phyloP scores from a whole-genome alignment of 2,329 filamentous ascomycete species.

The Stachybotrys echinatus region DNA sequence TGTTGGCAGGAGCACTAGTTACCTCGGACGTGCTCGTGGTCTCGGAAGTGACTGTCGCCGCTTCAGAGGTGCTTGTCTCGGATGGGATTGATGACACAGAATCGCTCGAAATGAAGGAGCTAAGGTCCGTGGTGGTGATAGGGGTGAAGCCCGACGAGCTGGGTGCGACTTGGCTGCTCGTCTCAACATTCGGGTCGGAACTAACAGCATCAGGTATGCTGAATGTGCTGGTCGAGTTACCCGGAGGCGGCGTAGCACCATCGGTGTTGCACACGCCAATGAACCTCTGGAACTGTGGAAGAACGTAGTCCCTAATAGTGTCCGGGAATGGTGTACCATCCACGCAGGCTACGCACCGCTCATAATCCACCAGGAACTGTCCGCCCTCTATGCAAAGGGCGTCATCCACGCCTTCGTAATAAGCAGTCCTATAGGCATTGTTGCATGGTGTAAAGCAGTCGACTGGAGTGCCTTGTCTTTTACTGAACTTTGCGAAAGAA shows the following conservation, averaged over 20 bases:
- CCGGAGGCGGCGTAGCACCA: neutral
- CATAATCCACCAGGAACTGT: constrained; percentile 30
- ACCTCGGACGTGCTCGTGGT: neutral
- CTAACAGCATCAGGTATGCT: constrained; percentile 8
- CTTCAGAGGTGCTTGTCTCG: neutral
- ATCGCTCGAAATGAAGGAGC: neutral
- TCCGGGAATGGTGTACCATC: constrained; percentile 13
- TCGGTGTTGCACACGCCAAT: constrained; percentile 35
- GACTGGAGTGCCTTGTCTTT: constrained; percentile 27
- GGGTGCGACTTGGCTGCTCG: constrained; percentile 17
- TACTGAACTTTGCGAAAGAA: neutral
- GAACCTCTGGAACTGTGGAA: constrained; percentile 36
- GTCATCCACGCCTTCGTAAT: constrained; percentile 39
- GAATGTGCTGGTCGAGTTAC: constrained; percentile 9
- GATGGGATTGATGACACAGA: constrained; percentile 1
- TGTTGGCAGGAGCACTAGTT: neutral
- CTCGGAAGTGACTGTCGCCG: neutral
- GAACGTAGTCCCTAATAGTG: constrained; percentile 26
- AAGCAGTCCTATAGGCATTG: constrained; percentile 38
- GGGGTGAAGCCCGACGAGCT: constrained; percentile 14
- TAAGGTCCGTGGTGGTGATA: constrained; percentile 6
- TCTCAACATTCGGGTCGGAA: constrained; percentile 9
- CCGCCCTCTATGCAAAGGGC: constrained; percentile 39
- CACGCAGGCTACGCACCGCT: constrained; percentile 39
- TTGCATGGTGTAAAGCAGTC: constrained; percentile 51